Base-by-base conservation (phyloP, 2,329 filamentous ascomycete species). In the Fusarium virguliforme region DNA sequence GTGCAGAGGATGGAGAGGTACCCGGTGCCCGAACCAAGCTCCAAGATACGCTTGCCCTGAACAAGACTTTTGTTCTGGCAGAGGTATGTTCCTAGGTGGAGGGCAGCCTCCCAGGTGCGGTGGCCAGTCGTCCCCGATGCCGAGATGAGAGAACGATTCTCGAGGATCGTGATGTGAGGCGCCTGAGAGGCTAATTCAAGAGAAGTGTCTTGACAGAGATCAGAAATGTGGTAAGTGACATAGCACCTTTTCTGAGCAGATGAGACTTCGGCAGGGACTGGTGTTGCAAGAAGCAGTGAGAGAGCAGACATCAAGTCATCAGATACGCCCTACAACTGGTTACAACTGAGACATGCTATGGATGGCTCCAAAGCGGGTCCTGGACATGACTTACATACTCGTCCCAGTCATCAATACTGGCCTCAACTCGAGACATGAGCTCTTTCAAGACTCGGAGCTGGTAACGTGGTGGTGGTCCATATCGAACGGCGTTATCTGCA, bases 61-160 rank as follows among this genome's bases (percentile, higher is more conserved):
- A 93, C 82, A 22, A 86, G 70, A 2, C 72, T 68, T 1, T 79
- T 79, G 55, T 85, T 80, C n/a, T 76, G 65, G 65, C 88, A 88
- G 24, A 95, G 86, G 74, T 90, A 94, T 48, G 90, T 86, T 1
- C 91, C 91, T 0, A 95, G 84, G 72, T 94, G 91, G 8, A 95
- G 82, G 2, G 92, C 90, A 1, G 93, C 93, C 78, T 95, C 93
- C 93, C 93, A 96, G 0, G 93, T 95, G 35, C 93, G 87, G 26
- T 93, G 85, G 1, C 93, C 93, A 0, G 93, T 95, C 1, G 92
- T 94, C 1, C 92, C 92, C 0, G 86, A 86, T 3, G 90, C 90
- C 2, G 92, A 89, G 53, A 95, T 88, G 30, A 95, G 85, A 32
- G 87, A 86, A 3, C 89, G 88, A 34, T 90, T 90, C 80, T 95